phyloP scores from a whole-genome alignment of 768 basidiomycete species.

The Panaeolus papilionaceus region DNA sequence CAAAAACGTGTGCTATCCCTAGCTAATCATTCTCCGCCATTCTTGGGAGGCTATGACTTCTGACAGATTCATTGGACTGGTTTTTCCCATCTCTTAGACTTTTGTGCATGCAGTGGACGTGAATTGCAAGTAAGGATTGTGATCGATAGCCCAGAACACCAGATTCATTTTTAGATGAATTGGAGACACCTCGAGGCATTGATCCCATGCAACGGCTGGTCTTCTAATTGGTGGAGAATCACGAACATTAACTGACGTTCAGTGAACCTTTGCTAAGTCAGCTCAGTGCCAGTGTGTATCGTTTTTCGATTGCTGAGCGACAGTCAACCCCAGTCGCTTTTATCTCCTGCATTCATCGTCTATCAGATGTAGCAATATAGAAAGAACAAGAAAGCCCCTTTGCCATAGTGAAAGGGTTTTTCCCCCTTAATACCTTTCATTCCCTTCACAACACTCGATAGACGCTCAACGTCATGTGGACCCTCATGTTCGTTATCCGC shows the following conservation, averaged over 20 bases:
- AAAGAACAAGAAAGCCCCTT: neutral
- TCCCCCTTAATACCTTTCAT: neutral
- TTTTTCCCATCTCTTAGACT: neutral
- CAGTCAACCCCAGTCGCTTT: neutral
- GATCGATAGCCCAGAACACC: neutral
- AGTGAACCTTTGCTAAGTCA: neutral
- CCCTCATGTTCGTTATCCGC: constrained; percentile 19
- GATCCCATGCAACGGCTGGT: constrained; percentile 6
- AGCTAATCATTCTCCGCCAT: neutral
- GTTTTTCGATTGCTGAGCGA: neutral
- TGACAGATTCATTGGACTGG: neutral
- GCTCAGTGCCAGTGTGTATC: neutral
- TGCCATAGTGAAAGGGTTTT: neutral
- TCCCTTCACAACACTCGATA: neutral
- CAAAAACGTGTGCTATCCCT: neutral
- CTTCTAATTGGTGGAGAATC: constrained; percentile 11
- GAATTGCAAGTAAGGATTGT: neutral
- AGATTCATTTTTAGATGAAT: neutral
- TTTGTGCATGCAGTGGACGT: neutral
- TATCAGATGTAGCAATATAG: neutral
- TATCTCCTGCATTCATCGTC: neutral
- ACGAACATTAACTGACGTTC: neutral
- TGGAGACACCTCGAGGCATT: neutral
- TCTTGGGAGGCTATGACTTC: constrained; percentile 1
- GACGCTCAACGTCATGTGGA: constrained; percentile 16